Evolutionary conservation across 257 asterid species (phyloP).

Genomic region (Rubia yunnanensis): DNA sequence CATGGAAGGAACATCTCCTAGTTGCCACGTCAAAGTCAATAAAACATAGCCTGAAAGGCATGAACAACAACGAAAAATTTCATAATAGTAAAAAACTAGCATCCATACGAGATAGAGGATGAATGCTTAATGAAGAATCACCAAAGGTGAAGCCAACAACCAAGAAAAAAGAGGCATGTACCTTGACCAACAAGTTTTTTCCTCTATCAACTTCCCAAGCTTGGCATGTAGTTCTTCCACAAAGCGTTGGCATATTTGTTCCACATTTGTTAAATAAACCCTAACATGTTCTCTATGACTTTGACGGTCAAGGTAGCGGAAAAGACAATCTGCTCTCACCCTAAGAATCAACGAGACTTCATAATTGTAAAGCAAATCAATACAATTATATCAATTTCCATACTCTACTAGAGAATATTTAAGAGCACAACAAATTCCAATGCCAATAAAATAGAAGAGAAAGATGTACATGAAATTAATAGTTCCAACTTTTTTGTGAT

Average conservation of each 20-base stretch:
- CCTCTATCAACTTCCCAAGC: slow-evolving; percentile 76
- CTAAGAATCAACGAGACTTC: slow-evolving; percentile 31
- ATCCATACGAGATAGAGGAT: background rate
- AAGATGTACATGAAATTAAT: background rate
- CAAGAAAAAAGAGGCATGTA: slow-evolving; percentile 23
- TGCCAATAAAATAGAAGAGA: background rate
- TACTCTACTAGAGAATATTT: background rate
- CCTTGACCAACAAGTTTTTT: slow-evolving; percentile 91
- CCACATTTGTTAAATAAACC: slow-evolving; percentile 85
- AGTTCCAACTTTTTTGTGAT: background rate
- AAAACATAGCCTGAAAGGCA: background rate
- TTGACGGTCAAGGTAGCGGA: slow-evolving; percentile 82
- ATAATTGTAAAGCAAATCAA: background rate
- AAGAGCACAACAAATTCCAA: background rate
- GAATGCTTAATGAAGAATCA: background rate
- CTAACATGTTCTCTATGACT: slow-evolving; percentile 91
- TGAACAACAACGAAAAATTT: background rate
- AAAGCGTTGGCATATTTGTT: slow-evolving; percentile 81
- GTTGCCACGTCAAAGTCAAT: background rate
- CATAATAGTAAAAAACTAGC: background rate
- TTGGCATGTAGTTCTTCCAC: slow-evolving; percentile 70
- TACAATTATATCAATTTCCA: background rate
- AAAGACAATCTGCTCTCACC: slow-evolving; percentile 86
- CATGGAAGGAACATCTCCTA: background rate
- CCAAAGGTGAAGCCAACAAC: slow-evolving; percentile 32